phyloP scores from a whole-genome alignment of 768 basidiomycete genomes.

The Mycena sanguinolenta region DNA sequence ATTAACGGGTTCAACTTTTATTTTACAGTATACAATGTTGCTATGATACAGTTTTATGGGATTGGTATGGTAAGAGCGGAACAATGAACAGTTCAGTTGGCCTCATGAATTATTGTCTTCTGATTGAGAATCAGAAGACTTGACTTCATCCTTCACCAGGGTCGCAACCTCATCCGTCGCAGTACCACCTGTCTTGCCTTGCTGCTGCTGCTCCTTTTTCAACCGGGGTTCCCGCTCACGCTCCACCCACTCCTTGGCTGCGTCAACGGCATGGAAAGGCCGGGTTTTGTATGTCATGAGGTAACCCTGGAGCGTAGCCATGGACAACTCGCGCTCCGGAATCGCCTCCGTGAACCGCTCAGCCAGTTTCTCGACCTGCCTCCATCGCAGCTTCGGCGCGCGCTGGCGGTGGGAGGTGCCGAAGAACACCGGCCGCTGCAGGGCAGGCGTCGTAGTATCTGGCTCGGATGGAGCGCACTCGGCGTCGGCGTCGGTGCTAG shows the following conservation, averaged over 20 bases:
- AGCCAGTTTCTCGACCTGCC: constrained; percentile 62
- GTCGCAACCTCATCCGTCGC: constrained; percentile 16
- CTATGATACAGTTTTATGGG: constrained; percentile 3
- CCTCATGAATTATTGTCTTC: constrained; percentile 11
- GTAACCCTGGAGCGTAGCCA: constrained; percentile 56
- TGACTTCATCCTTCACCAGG: too few relatives aligned
- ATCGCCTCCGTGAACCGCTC: constrained; percentile 66
- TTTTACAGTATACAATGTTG: not conserved
- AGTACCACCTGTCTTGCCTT: too few relatives aligned
- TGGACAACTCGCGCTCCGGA: constrained; percentile 61
- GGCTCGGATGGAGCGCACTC: constrained; percentile 35
- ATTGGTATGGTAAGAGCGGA: not conserved
- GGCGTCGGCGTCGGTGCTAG: constrained; percentile 42
- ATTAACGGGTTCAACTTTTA: too few relatives aligned
- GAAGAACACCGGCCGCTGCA: constrained; percentile 35
- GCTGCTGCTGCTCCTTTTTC: constrained; percentile 21
- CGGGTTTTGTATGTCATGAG: constrained; percentile 45
- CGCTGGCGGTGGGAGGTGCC: constrained; percentile 49
- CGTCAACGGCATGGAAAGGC: constrained; percentile 52
- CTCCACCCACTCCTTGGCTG: constrained; percentile 52
- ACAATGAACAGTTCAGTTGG: too few relatives aligned
- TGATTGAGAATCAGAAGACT: too few relatives aligned
- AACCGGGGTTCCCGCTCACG: constrained; percentile 58
- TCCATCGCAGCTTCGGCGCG: constrained; percentile 55
- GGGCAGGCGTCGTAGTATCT: constrained; percentile 28